These are phyloP conservation scores for Russula foetens DNA, from an alignment of 768 basidiomycete genomes.

Conservation along the genomic window DNA sequence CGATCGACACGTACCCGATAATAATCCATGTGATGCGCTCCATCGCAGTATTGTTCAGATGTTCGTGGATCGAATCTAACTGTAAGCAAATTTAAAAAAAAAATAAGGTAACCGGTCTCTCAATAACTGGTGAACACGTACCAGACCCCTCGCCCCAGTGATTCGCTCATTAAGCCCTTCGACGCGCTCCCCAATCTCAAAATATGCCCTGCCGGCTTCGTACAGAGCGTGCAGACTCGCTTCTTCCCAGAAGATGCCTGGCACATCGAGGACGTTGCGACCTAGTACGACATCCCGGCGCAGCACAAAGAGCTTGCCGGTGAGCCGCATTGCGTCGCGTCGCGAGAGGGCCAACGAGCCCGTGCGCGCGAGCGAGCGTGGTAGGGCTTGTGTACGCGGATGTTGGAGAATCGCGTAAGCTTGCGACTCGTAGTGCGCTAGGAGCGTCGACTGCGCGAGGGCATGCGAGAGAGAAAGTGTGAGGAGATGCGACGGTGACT, in stretches of 20 bases:
- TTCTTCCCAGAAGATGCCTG: slow-evolving; percentile 93
- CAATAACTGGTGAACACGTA: slow-evolving; percentile 35
- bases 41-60: slow-evolving; percentile 85
- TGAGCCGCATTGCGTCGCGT: slow-evolving; percentile 78
- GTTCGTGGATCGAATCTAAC: slow-evolving; percentile 90
- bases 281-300: slow-evolving; percentile 86
- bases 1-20: slow-evolving; percentile 40
- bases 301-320: slow-evolving; percentile 44
- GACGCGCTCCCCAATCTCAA: slow-evolving; percentile 82
- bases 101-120: background rate
- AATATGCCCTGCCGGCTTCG: slow-evolving; percentile 89
- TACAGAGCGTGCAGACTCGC: slow-evolving; percentile 85
- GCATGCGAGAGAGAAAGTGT: slow-evolving; percentile 94
- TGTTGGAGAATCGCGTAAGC: slow-evolving; percentile 74
- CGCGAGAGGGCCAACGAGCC: slow-evolving; percentile 72
- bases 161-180: slow-evolving; percentile 84
- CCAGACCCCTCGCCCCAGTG: slow-evolving; percentile 81
- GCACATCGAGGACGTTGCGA: slow-evolving; percentile 88
- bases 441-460: slow-evolving; percentile 87
- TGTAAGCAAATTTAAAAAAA: slow-evolving; percentile 24
- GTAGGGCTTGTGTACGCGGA: slow-evolving; percentile 70
- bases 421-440: slow-evolving; percentile 78
- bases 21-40: slow-evolving; percentile 81
- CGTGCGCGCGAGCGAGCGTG: slow-evolving; percentile 69
- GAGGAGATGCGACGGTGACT: slow-evolving; percentile 82